Evolutionary conservation across 768 basidiomycete species (phyloP).

Genomic region (Leccinum uliginosum): DNA sequence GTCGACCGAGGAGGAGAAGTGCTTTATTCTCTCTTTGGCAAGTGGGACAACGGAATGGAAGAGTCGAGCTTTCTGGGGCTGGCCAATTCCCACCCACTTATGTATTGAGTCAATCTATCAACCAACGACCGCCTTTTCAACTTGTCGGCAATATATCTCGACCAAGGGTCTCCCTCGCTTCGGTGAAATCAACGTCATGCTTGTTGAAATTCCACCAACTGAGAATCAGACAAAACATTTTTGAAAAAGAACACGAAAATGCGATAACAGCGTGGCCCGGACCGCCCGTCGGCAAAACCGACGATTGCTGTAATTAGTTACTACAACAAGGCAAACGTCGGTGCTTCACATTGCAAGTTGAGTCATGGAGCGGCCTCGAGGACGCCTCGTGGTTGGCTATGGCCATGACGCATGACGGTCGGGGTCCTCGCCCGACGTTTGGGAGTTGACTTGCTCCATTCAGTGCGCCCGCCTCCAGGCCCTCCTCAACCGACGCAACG

Average conservation of each 20-base stretch:
- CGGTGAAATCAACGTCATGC: neutral
- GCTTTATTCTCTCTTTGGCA: conserved; percentile 36
- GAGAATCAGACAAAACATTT: neutral
- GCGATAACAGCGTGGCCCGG: conserved; percentile 15
- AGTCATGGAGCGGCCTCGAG: conserved; percentile 17
- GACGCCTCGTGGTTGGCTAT: conserved; percentile 18
- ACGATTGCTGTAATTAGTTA: conserved; percentile 9
- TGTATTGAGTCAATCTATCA: no score
- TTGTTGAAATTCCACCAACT: neutral
- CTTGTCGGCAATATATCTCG: neutral
- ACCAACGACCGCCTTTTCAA: neutral
- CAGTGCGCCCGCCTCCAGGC: neutral
- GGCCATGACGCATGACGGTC: no score
- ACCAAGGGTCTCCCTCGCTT: conserved; percentile 9
- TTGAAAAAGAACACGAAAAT: conserved; percentile 3
- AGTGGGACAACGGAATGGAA: conserved; percentile 29
- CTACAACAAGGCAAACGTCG: conserved; percentile 10
- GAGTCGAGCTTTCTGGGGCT: conserved; percentile 22
- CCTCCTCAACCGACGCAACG: neutral
- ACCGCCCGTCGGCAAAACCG: conserved; percentile 12
- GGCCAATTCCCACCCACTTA: conserved; percentile 29
- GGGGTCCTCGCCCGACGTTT: conserved; percentile 6
- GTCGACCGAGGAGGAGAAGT: conserved; percentile 20
- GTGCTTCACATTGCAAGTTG: conserved; percentile 4
- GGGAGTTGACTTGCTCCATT: conserved; percentile 15